Evolutionary conservation across 2,329 filamentous ascomycete species (phyloP), one percentile per base, ranked within the genome.

Genomic region (Clonostachys sp.): DNA sequence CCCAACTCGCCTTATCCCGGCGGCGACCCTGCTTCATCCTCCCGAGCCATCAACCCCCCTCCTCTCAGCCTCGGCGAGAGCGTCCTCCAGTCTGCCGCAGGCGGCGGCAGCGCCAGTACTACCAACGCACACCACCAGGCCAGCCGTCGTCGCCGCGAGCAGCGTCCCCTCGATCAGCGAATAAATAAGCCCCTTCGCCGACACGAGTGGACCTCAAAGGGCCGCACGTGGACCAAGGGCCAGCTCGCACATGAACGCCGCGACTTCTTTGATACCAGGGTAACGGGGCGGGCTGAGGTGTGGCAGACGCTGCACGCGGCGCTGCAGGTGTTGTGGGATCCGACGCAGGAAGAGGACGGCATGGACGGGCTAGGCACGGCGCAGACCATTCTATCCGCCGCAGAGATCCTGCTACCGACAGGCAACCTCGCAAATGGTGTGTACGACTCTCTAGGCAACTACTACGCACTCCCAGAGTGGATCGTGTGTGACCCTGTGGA

Each of bases 211-310:
- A 71, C 71, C 12, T 81, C 84, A 48, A 77, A 75, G 51, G 74
- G 76, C 46, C 80, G 80, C 17, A 66, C 70, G 14, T 95, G 88
- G 88, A 91, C 87, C 1, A 81, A 78, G n/a, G 61, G 68, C 14
- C 72, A 85, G 46, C 72, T 96, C 3, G 80, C 83, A 49, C 75
- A 75, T 34, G 89, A 96, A 67, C 80, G 92, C 44, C 71, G 70
- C 44, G 90, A 90, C 51, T 96, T 95, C 73, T 97, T 95, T 66
- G 91, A 96, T 51, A 96, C 91, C 2, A 75, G 90, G 42, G 89
- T 95, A 14, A 87, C 86, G 0, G 90, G 90, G 3, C 77, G 82
- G 5, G 59, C 77, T 5, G 89, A 96, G 64, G 78, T 94, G 24
- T 97, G 92, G 92, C 81, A 81, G 55, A 85, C 88, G 1, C 65